Base-by-base conservation (phyloP, 164 flowering plant genomes). In the Hamamelis virginiana region DNA sequence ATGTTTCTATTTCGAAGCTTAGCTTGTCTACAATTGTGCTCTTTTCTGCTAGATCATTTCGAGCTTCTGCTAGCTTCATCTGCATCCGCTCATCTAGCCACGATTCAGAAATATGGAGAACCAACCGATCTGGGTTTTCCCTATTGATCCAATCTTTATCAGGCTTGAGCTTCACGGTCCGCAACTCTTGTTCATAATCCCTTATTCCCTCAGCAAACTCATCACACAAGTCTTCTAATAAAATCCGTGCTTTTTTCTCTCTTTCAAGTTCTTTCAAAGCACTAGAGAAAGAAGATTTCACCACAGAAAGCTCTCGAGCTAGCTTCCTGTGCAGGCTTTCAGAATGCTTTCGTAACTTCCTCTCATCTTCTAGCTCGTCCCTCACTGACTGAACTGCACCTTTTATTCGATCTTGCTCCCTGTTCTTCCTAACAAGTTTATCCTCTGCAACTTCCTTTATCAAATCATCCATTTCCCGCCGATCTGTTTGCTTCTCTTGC, bases 81-180 rank as follows among this genome's bases (percentile, higher is more conserved):
- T 89, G 97, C 74, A 78, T 78, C 52, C 97, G 82, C 72, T 85
- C 97, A 78, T 94, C 97, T 65, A 94, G 83, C 98, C 98, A 94
- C 8, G 95, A 81, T 79, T 94, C 97, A 28, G 98, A 84, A 46
- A 89, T 77, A 73, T 89, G 97, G 47, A 92, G 84, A 66, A 92
- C 72, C 64, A 89, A 53, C 18, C 86, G 60, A 68, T 90, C 85
- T n/a, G 66, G 68, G 55, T 63, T 73, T 19, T 76, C 85, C 67
- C 69, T 69, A 21, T 25, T 64, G 48, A 67, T 59, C 23, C 18
- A 66, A 55, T 82, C 88, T 48, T 76, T 80, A 57, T 78, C 79
- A 9, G 69, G 44, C 62, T 67, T 83, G 19, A 85, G 82, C 68
- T 73, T 89, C 55, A 86, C 8, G 12, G 73, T 53, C 28, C 87